These are phyloP conservation scores for Pseudocercospora fuligena DNA, from an alignment of 2,329 filamentous ascomycete species.

Conservation along the genomic window DNA sequence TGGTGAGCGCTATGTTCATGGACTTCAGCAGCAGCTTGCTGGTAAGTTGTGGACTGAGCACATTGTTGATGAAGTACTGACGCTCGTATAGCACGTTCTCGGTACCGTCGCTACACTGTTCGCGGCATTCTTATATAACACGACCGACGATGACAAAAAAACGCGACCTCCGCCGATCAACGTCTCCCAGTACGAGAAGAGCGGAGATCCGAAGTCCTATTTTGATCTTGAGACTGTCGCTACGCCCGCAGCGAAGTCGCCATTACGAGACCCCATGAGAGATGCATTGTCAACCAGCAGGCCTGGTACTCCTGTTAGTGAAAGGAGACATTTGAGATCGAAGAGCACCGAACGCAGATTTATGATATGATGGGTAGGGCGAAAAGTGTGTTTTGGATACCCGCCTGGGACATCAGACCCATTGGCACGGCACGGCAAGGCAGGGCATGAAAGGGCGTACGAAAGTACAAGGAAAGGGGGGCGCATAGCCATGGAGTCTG, in stretches of 20 bases:
- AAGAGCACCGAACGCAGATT: constrained; percentile 37
- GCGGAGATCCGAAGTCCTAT: constrained; percentile 40
- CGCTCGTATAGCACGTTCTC: constrained; percentile 69
- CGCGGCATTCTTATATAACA: constrained; percentile 84
- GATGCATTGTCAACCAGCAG: constrained; percentile 59
- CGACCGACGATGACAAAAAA: constrained; percentile 58
- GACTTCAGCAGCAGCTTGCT: constrained; percentile 73
- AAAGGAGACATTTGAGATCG: constrained; percentile 44
- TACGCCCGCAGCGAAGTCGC: constrained; percentile 50
- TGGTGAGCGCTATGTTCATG: constrained; percentile 86
- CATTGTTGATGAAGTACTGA: constrained; percentile 15
- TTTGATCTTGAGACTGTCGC: constrained; percentile 52
- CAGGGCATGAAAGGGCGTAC: neutral
- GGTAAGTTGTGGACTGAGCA: constrained; percentile 59
- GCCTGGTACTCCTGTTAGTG: constrained; percentile 41
- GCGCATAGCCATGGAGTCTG: neutral
- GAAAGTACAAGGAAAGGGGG: neutral
- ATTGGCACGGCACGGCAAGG: constrained; percentile 3
- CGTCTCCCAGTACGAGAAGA: constrained; percentile 79
- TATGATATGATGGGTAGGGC: constrained; percentile 45
- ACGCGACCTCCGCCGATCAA: constrained; percentile 68
- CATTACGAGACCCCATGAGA: constrained; percentile 46
- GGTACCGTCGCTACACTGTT: constrained; percentile 79
- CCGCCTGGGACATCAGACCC: constrained; percentile 20
- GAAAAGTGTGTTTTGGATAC: constrained; percentile 15